These are phyloP conservation scores for Cryptosporidium baileyi DNA, from an alignment of 169 alveolate genomes.

Conservation along the genomic window DNA sequence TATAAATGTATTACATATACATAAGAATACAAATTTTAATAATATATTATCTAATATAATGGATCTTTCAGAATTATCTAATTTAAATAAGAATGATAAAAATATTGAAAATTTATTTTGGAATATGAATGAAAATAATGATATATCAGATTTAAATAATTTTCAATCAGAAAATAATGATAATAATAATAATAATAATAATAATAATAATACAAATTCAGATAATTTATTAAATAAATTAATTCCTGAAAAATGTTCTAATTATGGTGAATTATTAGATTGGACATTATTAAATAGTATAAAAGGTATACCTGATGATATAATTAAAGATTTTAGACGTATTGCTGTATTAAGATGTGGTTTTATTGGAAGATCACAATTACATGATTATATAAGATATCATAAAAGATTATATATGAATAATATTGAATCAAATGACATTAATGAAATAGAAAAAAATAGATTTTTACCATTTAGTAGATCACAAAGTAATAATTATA, in stretches of 20 bases:
- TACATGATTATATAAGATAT: slow-evolving; percentile 25
- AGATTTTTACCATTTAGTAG: no score
- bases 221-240: not conserved
- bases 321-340: slow-evolving; percentile 8
- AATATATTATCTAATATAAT: not conserved
- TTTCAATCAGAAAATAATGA: no score
- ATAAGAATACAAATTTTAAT: not conserved
- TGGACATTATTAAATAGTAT: slow-evolving; percentile 21
- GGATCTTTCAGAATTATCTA: not conserved
- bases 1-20: not conserved
- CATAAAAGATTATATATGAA: slow-evolving; percentile 9
- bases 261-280: slow-evolving; percentile 43
- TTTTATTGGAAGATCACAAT: slow-evolving; percentile 42
- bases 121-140: not conserved
- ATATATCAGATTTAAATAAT: not conserved
- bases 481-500: not conserved
- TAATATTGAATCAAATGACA: not conserved
- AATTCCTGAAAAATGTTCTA: not conserved
- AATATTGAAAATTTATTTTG: no score
- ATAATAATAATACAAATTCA: not conserved
- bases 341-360: slow-evolving; percentile 34
- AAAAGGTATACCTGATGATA: slow-evolving; percentile 45
- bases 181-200: no score
- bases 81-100: not conserved
- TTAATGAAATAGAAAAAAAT: not conserved